These are phyloP conservation scores for Lipomyces orientalis DNA, from an alignment of 805 yeast genomes.

Conservation along the genomic window DNA sequence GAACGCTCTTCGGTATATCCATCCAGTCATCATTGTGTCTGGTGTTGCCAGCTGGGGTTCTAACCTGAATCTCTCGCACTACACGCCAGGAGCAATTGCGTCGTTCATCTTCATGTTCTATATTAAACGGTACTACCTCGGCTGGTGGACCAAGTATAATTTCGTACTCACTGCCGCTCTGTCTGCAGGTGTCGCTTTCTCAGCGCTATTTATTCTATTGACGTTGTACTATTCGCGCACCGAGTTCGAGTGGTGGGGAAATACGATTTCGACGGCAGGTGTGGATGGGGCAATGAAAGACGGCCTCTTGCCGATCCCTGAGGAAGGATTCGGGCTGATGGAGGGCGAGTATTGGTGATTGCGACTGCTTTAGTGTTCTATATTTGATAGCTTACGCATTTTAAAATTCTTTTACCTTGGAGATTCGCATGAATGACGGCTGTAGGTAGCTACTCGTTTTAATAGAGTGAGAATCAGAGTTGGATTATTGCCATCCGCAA, in stretches of 20 bases:
- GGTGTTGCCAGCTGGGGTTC: constrained; percentile 41
- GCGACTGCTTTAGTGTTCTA: no score
- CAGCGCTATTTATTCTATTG: constrained; percentile 62
- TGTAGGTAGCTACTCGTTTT: no score
- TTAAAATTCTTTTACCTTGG: no score
- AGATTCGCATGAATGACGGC: no score
- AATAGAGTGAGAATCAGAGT: no score
- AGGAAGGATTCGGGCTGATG: constrained; percentile 4
- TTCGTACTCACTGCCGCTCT: constrained; percentile 68
- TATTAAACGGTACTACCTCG: constrained; percentile 58
- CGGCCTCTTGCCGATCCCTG: constrained; percentile 6
- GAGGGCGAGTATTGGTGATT: not conserved
- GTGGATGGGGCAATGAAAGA: constrained; percentile 22
- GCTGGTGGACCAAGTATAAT: constrained; percentile 78
- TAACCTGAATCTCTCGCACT: constrained; percentile 34
- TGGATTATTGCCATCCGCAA: no score
- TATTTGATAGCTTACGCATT: no score
- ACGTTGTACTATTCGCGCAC: constrained; percentile 46
- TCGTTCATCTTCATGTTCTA: constrained; percentile 63
- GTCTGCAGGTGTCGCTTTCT: constrained; percentile 69
- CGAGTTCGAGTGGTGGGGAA: constrained; percentile 64
- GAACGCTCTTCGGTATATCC: constrained; percentile 14
- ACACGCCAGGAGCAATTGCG: constrained; percentile 49
- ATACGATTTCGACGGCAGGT: constrained; percentile 39
- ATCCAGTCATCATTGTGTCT: constrained; percentile 27